Base-by-base conservation (phyloP, 2,329 filamentous ascomycete species). In the Calonectria pteridis region DNA sequence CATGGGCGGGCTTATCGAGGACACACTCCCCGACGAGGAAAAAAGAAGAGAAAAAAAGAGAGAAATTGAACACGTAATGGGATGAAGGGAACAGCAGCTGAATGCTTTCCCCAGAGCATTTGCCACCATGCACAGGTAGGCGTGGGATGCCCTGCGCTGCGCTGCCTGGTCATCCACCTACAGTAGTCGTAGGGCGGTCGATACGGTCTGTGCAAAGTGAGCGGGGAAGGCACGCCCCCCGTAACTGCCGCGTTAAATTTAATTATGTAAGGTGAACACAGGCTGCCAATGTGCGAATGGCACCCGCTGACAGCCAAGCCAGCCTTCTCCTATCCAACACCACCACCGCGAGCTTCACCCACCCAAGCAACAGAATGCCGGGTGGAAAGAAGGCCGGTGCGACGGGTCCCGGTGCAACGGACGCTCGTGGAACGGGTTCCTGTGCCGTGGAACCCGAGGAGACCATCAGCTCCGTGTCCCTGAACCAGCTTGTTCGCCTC, bases 251-350 rank as follows among this genome's bases (percentile, higher is more conserved):
- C n/a, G n/a, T n/a, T n/a, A n/a, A n/a, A n/a, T n/a, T 62, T 62
- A 62, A 62, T 62, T 62, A 62, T 62, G 55, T 62, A 62, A 62
- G 55, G 55, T 62, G 55, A 62, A 26, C 35, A 35, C 53, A 13
- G 29, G n/a, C 53, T 9, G 53, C n/a, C 20, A 23, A 23, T 7
- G 20, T 46, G 43, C 43, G 20, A 10, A 46, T 20, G 43, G 9
- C 43, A 46, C n/a, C 43, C 43, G 43, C 43, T 46, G 43, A 46
- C 43, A 46, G 43, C 43, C 43, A 46, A 5, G 20, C 43, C n/a
- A n/a, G n/a, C n/a, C n/a, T 35, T 18, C 55, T 59, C n/a, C 55
- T 37, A n/a, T 20, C 55, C 28, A n/a, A n/a, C n/a, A 62, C 55
- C 55, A 37, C 55, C 55, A 40, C 37, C n/a, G 14, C 35, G 35